Base-by-base conservation (phyloP, 139 green algal species). In the Choricystis sp. region DNA sequence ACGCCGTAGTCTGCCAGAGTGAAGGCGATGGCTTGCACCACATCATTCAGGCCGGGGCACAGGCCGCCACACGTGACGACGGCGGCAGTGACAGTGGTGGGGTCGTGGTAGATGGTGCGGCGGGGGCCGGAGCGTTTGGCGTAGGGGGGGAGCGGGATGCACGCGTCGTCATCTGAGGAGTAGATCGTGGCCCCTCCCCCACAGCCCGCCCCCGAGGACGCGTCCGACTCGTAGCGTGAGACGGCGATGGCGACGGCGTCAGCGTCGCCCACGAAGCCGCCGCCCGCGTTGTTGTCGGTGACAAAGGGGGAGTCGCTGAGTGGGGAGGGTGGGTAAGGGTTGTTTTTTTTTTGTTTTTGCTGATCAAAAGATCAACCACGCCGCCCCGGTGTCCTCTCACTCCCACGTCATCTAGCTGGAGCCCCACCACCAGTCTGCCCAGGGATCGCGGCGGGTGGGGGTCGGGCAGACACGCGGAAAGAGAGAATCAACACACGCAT, bases 41-140 rank as follows among this genome's bases (percentile, higher is more conserved):
- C 91, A 56, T 95, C 90, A 67, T 97, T 97, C 26, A 97, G 81
- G 19, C 91, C 91, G 0, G 91, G 91, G 70, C 91, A 97, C 31
- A 97, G 81, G 1, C 90, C 90, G 19, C 90, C 90, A 67, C 90
- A 97, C 0, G 65, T 69, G 16, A 69, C 65, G 21, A 69, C 56
- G 60, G 67, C 65, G 9, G 65, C 65, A 1, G 48, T 58, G 19
- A 93, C 86, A 67, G 91, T 69, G 30, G 71, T 67, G 19, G 86
- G 83, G 62, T 95, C 70, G 57, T 87, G 92, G 69, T 89, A 92
- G 31, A 95, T 84, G 14, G 59, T 84, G 31, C 69, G 70, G 23
- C 89, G 74, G 0, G 89, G 86, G 0, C 89, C 89, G n/a, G 78
- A 79, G 22, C 89, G 75, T 27, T 88, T 83, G 49, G 83, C 74